phyloP scores from a whole-genome alignment of 441 rosid genomes.

The Brassica balearica region DNA sequence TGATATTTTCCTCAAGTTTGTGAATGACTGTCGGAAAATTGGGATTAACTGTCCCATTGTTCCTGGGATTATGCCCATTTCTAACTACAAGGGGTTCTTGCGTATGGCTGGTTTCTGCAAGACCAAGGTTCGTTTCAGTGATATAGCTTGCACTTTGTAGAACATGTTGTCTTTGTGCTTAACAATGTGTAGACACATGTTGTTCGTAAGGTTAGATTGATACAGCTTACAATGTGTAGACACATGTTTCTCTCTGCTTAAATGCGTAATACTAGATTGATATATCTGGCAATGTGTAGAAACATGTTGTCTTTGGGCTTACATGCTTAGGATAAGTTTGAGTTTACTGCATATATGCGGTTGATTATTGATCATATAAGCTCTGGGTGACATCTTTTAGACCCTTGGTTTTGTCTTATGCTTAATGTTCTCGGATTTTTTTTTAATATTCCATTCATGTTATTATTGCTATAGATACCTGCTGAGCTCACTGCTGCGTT shows the following conservation, averaged over 20 bases:
- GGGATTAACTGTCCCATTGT: constrained; percentile 94
- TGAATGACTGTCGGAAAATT: constrained; percentile 90
- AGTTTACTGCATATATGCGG: neutral
- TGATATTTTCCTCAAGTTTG: constrained; percentile 86
- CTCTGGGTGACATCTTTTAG: neutral
- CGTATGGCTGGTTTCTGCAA: constrained; percentile 99
- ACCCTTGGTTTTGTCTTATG: constrained; percentile 5
- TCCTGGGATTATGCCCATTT: constrained; percentile 98
- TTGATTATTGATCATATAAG: constrained; percentile 13
- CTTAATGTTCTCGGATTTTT: neutral
- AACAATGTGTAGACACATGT: neutral
- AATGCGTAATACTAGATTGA: neutral
- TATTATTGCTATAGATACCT: constrained; percentile 58
- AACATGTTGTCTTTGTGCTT: constrained; percentile 10
- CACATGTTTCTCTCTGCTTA: no score
- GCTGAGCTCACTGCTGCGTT: constrained; percentile 85
- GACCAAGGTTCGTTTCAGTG: constrained; percentile 65
- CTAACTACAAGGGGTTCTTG: constrained; percentile 92
- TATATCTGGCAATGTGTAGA: neutral
- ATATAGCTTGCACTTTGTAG: neutral
- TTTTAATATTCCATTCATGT: constrained; percentile 2
- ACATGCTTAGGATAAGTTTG: neutral
- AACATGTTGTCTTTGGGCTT: constrained; percentile 2
- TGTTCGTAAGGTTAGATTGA: no score
- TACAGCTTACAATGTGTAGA: no score